phyloP scores from a whole-genome alignment of 179 eudicot genomes.

The Gypsophila paniculata region DNA sequence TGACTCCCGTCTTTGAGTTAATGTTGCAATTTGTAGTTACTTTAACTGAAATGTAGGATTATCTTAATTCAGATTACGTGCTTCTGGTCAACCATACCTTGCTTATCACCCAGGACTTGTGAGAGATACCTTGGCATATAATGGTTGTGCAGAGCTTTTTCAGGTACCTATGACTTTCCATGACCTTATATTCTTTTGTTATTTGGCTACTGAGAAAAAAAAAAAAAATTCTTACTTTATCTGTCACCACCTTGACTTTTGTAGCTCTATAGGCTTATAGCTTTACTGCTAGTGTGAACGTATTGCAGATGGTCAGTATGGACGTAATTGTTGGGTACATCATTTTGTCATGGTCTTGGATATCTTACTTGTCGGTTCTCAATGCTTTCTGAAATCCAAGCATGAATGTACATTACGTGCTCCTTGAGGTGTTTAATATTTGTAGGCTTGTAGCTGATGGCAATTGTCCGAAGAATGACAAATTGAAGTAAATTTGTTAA shows the following conservation, averaged over 20 bases:
- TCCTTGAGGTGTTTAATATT: not conserved
- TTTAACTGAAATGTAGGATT: not conserved
- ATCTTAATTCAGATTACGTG: slow-evolving; percentile 54
- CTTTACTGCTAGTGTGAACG: too few species aligned
- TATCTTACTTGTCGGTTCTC: not conserved
- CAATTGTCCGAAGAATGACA: slow-evolving; percentile 1
- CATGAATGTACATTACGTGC: not conserved
- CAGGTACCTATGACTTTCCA: slow-evolving; percentile 46
- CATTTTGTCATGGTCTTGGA: not conserved
- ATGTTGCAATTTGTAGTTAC: not conserved
- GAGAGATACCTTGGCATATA: slow-evolving; percentile 79
- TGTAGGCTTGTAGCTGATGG: not conserved
- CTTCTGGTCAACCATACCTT: slow-evolving; percentile 79
- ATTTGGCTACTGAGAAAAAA: slow-evolving; percentile 3
- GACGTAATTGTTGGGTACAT: too few species aligned
- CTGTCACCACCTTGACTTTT: not conserved
- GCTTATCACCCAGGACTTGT: slow-evolving; percentile 88
- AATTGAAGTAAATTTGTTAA: not conserved
- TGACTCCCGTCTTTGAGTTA: too few species aligned
- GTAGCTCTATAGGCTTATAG: too few species aligned
- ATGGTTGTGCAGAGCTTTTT: slow-evolving; percentile 96
- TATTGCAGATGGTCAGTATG: too few species aligned
- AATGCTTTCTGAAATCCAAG: not conserved
- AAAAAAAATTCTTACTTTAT: not conserved
- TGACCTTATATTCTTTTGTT: not conserved